Evolutionary conservation across 108 stramenopile species (phyloP).

Genomic region (Craspedostauros australis): DNA sequence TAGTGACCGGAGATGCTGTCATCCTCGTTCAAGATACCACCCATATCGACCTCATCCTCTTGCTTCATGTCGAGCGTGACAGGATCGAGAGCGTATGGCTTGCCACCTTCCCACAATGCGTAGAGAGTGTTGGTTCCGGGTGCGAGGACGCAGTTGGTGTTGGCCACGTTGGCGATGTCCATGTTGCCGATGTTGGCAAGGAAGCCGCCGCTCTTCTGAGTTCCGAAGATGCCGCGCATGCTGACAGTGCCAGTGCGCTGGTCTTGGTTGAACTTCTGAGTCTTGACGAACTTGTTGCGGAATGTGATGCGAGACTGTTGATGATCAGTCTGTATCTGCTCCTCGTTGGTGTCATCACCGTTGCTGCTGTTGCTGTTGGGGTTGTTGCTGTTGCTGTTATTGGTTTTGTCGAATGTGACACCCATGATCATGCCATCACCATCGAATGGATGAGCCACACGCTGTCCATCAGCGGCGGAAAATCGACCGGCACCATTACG

Average conservation of each 20-base stretch:
- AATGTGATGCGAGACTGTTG: constrained; percentile 2
- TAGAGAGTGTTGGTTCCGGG: constrained; percentile 12
- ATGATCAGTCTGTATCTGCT: no score
- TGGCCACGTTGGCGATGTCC: no score
- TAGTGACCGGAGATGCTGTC: constrained; percentile 20
- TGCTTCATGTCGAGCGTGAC: constrained; percentile 14
- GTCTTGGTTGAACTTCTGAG: constrained; percentile 17
- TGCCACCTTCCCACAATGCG: constrained; percentile 34
- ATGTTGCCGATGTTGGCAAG: constrained; percentile 12
- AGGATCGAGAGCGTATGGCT: constrained; percentile 24
- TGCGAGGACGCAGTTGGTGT: no score
- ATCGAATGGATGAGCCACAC: constrained; percentile 23
- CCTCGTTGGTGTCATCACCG: no score
- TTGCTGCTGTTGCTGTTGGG: no score
- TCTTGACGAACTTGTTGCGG: constrained; percentile 24
- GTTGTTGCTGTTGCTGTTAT: no score
- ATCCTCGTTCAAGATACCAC: constrained; percentile 7
- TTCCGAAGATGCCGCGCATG: constrained; percentile 25
- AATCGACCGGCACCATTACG: constrained; percentile 21
- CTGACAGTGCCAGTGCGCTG: constrained; percentile 8
- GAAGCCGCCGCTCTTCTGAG: constrained; percentile 16
- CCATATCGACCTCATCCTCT: constrained; percentile 7
- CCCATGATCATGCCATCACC: constrained; percentile 27
- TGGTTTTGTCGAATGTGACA: constrained; percentile 26
- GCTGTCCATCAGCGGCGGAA: constrained; percentile 14